These are phyloP conservation scores for Leptographium wingfieldii DNA, from an alignment of 2,329 filamentous ascomycete genomes.

Conservation along the genomic window DNA sequence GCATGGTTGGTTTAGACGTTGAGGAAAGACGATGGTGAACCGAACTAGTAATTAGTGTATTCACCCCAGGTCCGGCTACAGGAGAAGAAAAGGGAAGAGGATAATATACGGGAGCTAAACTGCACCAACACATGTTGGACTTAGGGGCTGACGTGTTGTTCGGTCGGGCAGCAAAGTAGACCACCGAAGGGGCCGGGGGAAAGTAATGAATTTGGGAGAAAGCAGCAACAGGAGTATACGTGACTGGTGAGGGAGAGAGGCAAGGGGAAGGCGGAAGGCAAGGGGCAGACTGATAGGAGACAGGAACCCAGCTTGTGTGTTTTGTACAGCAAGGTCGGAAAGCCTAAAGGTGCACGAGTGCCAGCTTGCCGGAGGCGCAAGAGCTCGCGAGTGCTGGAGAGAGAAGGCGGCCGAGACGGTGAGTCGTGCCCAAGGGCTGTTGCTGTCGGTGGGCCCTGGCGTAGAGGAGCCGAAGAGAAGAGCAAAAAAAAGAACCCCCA, in stretches of 20 bases:
- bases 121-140: background rate
- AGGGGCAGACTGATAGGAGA: background rate
- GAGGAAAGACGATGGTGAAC: background rate
- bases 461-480: background rate
- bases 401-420: too few species aligned
- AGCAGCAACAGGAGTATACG: background rate
- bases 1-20: background rate
- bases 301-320: background rate
- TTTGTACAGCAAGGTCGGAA: background rate
- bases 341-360: too few species aligned
- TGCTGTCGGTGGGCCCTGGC: too few species aligned
- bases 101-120: background rate
- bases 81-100: background rate
- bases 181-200: background rate
- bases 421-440: too few species aligned
- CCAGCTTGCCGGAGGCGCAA: too few species aligned
- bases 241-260: background rate
- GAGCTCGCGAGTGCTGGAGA: too few species aligned
- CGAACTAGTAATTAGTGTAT: background rate
- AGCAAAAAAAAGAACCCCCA: background rate
- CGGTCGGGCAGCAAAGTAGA: conserved; percentile 8
- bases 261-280: background rate
- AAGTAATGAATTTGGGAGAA: background rate
- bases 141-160: background rate
- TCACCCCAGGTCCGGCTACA: background rate